phyloP scores from a whole-genome alignment of 1,284 basidiomycete genomes.

The Ustilago hordei region DNA sequence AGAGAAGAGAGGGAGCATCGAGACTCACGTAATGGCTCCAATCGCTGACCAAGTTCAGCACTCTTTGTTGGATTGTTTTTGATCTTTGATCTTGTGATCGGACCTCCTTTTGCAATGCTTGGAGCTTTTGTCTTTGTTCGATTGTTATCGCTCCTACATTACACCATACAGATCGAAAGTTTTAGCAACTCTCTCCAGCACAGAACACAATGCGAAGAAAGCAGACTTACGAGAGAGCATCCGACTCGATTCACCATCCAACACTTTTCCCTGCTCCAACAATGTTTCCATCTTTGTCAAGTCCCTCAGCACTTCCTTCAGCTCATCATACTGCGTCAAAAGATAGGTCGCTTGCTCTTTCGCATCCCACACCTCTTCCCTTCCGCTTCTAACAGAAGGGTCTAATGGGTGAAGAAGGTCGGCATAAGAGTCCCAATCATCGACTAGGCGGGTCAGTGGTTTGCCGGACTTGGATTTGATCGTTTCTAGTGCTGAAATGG shows the following conservation, averaged over 20 bases:
- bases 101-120: background rate
- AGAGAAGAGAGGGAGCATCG: background rate
- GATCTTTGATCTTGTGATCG: background rate
- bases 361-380: slow-evolving; percentile 10
- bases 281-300: slow-evolving; percentile 1
- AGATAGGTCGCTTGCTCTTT: slow-evolving; percentile 13
- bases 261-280: background rate
- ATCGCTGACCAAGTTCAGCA: background rate
- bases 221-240: slow-evolving; percentile 5
- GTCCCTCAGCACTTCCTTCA: background rate
- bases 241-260: slow-evolving; percentile 2
- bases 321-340: slow-evolving; percentile 9
- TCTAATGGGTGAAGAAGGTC: slow-evolving; percentile 15
- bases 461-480: background rate
- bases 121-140: background rate
- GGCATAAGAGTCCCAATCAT: slow-evolving; percentile 14
- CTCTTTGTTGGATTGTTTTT: background rate
- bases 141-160: background rate
- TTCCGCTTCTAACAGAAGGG: background rate
- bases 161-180: background rate
- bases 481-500: background rate
- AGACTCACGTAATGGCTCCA: slow-evolving; percentile 24
- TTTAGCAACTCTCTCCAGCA: background rate
- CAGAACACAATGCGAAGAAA: background rate
- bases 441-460: slow-evolving; percentile 5